Base-by-base conservation (phyloP, 2,329 filamentous ascomycete genomes). In the Diaporthe caulivora region DNA sequence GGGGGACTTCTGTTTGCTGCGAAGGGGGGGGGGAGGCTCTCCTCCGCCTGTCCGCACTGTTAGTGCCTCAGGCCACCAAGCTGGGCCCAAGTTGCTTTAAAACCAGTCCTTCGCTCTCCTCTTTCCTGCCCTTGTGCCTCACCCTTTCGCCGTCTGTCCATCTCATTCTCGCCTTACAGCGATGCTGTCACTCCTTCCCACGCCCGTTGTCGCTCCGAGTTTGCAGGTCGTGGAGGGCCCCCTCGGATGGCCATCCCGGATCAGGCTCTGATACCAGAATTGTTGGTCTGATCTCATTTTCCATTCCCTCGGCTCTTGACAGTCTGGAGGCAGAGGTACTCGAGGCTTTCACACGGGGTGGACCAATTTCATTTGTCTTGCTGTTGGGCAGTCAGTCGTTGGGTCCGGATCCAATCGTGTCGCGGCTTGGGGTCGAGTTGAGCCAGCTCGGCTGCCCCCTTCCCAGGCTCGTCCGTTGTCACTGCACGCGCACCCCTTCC, bases 341-440 rank as follows among this genome's bases (percentile, higher is more conserved):
- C 29, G 67, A 47, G 72, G 49, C 60, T 57, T 54, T 31, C 17
- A 2, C 15, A 49, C 24, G 26, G 31, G 62, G 37, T 53, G 57
- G 70, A 65, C 49, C 31, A 29, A 37, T 44, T 74, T 72, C 70
- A 57, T 70, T 65, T 74, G 73, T 74, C 37, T 37, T 40, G 21
- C 37, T 65, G 57, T 51, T 64, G 51, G 51, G 51, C n/a, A 21
- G 24, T 34, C n/a, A 21, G 24, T 34, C 24, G 55, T 62, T 31
- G 34, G 57, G 44, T 34, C 53, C 24, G 37, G 53, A 42, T 7
- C 6, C n/a, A 47, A 40, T 15, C 15, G 37, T n/a, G 37, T 57
- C 42, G 47, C 57, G 51, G 34, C 53, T 18, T 44, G 37, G 21
- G 21, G 55, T 57, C 40, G 54, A 57, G 55, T 40, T 29, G 54